Conservation (phyloP, 768 basidiomycete species). For the Collybia sp. region DNA sequence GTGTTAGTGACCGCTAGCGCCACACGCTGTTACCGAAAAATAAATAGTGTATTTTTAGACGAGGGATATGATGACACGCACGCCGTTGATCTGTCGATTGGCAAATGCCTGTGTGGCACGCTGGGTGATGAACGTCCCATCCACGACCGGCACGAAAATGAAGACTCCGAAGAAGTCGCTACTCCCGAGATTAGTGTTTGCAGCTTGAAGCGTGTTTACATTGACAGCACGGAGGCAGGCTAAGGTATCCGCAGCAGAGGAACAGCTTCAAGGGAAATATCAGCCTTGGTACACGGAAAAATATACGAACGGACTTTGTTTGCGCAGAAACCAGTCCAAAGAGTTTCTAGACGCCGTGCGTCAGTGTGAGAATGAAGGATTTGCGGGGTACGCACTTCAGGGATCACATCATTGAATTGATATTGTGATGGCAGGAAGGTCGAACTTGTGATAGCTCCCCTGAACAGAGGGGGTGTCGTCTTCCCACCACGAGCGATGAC, state of each 20-base stretch:
- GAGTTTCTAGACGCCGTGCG: conserved; percentile 16
- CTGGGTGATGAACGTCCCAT: conserved; percentile 38
- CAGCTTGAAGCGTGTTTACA: conserved; percentile 22
- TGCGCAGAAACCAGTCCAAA: conserved; percentile 27
- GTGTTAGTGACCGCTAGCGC: conserved; percentile 34
- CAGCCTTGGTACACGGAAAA: background rate
- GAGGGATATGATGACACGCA: conserved; percentile 15
- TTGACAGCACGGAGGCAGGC: conserved; percentile 34
- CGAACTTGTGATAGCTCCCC: conserved; percentile 41
- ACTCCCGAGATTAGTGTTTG: conserved; percentile 23
- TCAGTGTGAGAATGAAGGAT: background rate
- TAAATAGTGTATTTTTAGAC: background rate
- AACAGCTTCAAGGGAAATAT: conserved; percentile 24
- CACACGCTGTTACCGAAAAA: conserved; percentile 14
- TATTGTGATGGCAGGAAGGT: conserved; percentile 42
- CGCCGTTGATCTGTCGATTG: conserved; percentile 36
- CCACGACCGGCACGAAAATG: conserved; percentile 40
- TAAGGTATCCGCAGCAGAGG: conserved; percentile 24
- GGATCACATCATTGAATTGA: conserved; percentile 32
- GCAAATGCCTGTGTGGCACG: conserved; percentile 33
- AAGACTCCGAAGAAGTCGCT: conserved; percentile 33
- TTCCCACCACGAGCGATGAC: conserved; percentile 39
- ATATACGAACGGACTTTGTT: conserved; percentile 23
- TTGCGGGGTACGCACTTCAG: conserved; percentile 25
- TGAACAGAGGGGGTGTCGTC: conserved; percentile 39